These are phyloP conservation scores for Kluyveromyces wickerhamii DNA, from an alignment of 805 yeast genomes.

Conservation along the genomic window DNA sequence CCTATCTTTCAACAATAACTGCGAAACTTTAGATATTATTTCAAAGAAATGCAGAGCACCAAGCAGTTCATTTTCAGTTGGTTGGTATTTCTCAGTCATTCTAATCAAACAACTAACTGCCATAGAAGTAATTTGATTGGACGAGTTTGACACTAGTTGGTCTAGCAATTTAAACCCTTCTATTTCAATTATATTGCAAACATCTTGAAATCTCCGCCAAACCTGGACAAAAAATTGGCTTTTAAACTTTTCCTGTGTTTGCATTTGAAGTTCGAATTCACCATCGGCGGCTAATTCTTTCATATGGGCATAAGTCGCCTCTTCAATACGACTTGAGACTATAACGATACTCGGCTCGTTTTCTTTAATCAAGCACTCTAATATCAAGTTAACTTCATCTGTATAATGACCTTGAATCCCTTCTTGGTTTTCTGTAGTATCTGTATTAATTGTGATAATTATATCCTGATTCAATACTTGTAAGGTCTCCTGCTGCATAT, in stretches of 20 bases:
- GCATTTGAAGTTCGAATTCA: constrained; percentile 11
- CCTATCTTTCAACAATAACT: constrained; percentile 9
- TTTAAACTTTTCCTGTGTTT: constrained; percentile 9
- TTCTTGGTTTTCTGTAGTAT: not conserved
- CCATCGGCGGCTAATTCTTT: constrained; percentile 7
- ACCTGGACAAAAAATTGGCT: not conserved
- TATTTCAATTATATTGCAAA: not conserved
- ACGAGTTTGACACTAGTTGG: not conserved
- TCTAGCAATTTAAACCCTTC: constrained; percentile 1
- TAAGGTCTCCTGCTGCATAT: constrained; percentile 9
- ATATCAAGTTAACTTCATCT: constrained; percentile 13
- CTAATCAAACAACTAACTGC: constrained; percentile 3
- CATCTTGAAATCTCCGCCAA: constrained; percentile 1
- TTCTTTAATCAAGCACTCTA: constrained; percentile 12
- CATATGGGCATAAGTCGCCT: constrained; percentile 8
- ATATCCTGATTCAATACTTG: constrained; percentile 14
- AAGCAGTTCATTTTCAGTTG: not conserved
- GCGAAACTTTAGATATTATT: constrained; percentile 6
- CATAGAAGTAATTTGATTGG: not conserved
- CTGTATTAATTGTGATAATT: constrained; percentile 3
- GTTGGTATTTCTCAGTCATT: not conserved
- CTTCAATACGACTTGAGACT: constrained; percentile 15
- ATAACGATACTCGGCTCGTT: constrained; percentile 15
- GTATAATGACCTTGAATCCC: not conserved
- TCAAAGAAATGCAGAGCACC: not conserved